Evolutionary conservation across 2,329 filamentous ascomycete genomes (phyloP).

Genomic region (Cercospora sp.): DNA sequence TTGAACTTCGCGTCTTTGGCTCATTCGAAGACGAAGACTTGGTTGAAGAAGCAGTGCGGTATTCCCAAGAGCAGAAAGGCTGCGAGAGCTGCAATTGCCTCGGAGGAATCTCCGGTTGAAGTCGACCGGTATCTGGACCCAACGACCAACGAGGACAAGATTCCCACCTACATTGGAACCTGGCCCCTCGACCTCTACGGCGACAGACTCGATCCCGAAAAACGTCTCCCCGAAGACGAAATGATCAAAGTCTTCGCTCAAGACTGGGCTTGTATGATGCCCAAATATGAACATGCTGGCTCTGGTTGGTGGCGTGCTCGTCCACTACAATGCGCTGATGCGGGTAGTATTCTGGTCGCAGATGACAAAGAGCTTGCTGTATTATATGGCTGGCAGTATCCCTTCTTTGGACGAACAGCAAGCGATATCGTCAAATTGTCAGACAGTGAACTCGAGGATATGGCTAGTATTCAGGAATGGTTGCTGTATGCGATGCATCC

Average conservation of each 20-base stretch:
- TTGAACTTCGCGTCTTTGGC: constrained; percentile 12
- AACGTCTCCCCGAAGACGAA: constrained; percentile 1
- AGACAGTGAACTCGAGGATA: not conserved
- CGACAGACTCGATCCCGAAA: not conserved
- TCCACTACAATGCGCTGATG: constrained; percentile 15
- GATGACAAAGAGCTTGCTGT: constrained; percentile 9
- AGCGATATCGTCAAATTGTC: not conserved
- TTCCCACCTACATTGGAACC: not conserved
- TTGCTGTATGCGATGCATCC: constrained; percentile 9
- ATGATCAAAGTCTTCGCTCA: constrained; percentile 12
- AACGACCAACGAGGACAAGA: not conserved
- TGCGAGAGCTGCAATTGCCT: too few relatives aligned
- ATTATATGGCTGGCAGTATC: constrained; percentile 5
- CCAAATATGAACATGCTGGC: constrained; percentile 12
- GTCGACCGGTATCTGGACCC: too few relatives aligned
- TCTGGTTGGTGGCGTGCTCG: constrained; percentile 13
- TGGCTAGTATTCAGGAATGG: constrained; percentile 2
- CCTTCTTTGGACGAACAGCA: not conserved
- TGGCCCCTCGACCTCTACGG: constrained; percentile 13
- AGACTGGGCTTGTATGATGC: constrained; percentile 13
- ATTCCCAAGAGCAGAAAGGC: too few relatives aligned
- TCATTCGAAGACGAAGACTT: constrained; percentile 1
- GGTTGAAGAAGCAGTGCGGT: constrained; percentile 8
- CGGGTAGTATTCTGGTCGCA: constrained; percentile 5
- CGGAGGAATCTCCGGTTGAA: too few relatives aligned